Conservation (phyloP, 2,329 filamentous ascomycete genomes). For the Hypoxylon sp. region DNA sequence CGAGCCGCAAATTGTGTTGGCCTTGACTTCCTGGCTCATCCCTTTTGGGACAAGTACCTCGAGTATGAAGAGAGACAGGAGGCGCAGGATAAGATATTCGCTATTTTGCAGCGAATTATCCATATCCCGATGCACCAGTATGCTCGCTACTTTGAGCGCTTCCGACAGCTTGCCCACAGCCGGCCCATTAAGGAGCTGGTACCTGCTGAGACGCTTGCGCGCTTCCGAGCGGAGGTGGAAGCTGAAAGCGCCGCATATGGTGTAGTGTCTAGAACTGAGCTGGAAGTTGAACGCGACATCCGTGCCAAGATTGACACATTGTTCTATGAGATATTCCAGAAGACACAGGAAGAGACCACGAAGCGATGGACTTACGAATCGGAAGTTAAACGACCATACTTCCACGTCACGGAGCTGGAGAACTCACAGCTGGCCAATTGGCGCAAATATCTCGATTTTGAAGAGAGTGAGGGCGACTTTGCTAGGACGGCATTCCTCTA, state of each 20-base stretch:
- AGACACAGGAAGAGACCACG: slow-evolving; percentile 87
- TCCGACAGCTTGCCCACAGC: slow-evolving; percentile 80
- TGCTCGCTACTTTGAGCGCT: slow-evolving; percentile 92
- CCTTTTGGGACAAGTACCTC: slow-evolving; percentile 99
- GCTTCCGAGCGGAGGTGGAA: slow-evolving; percentile 80
- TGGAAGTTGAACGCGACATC: slow-evolving; percentile 87
- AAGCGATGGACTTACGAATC: slow-evolving; percentile 97
- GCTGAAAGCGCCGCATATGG: slow-evolving; percentile 70
- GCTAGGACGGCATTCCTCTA: slow-evolving; percentile 85
- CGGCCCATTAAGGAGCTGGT: slow-evolving; percentile 82
- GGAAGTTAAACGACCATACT: slow-evolving; percentile 95
- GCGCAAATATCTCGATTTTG: slow-evolving; percentile 97
- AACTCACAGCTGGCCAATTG: slow-evolving; percentile 88
- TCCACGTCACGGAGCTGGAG: slow-evolving; percentile 94
- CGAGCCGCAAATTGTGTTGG: slow-evolving; percentile 87
- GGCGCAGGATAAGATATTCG: slow-evolving; percentile 85
- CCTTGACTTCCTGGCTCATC: slow-evolving; percentile 92
- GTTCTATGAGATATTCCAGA: slow-evolving; percentile 84
- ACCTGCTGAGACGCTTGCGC: slow-evolving; percentile 75
- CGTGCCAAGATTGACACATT: slow-evolving; percentile 83
- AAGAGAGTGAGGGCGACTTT: slow-evolving; percentile 87
- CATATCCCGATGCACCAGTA: slow-evolving; percentile 97
- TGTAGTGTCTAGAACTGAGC: slow-evolving; percentile 72
- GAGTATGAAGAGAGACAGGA: slow-evolving; percentile 96
- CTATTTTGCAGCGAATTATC: slow-evolving; percentile 85